These are phyloP conservation scores for Xylariaceae sp. DNA, from an alignment of 2,329 filamentous ascomycete genomes.

Conservation along the genomic window DNA sequence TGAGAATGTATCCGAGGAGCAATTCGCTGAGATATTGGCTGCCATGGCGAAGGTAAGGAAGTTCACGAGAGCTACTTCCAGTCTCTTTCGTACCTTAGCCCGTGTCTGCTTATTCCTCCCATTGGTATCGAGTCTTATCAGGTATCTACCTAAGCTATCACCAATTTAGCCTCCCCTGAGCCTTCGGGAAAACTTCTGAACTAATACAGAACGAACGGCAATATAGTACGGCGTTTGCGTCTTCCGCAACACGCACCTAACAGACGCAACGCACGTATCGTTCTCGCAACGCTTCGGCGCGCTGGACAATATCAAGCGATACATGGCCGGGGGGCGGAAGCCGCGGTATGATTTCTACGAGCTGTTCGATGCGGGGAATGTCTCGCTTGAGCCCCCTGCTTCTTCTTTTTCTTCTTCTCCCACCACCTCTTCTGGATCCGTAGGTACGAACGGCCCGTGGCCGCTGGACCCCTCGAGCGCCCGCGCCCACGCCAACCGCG, in stretches of 20 bases:
- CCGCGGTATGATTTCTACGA: constrained; percentile 55
- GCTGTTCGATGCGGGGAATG: constrained; percentile 64
- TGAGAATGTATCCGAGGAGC: constrained; percentile 40
- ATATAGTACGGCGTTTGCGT: constrained; percentile 58
- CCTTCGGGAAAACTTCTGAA: too few species aligned
- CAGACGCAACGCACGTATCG: constrained; percentile 56
- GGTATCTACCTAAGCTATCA: too few species aligned
- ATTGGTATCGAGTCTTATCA: too few species aligned
- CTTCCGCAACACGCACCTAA: constrained; percentile 56
- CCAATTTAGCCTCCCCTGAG: too few species aligned
- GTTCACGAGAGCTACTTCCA: not conserved
- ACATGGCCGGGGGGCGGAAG: constrained; percentile 51
- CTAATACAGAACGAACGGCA: too few species aligned
- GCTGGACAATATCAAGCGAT: constrained; percentile 60
- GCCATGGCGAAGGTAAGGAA: constrained; percentile 43
- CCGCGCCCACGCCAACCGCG: constrained; percentile 39
- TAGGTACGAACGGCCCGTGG: constrained; percentile 48
- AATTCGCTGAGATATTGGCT: constrained; percentile 40
- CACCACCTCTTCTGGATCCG: too few species aligned
- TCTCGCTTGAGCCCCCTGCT: constrained; percentile 32
- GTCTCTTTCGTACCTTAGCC: not conserved
- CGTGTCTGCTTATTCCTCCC: not conserved
- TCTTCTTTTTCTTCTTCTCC: too few species aligned
- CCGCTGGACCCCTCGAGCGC: constrained; percentile 30
- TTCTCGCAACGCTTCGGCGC: constrained; percentile 59